Evolutionary conservation across 2,329 filamentous ascomycete genomes (phyloP).

Genomic region (Apiospora pterosperma): DNA sequence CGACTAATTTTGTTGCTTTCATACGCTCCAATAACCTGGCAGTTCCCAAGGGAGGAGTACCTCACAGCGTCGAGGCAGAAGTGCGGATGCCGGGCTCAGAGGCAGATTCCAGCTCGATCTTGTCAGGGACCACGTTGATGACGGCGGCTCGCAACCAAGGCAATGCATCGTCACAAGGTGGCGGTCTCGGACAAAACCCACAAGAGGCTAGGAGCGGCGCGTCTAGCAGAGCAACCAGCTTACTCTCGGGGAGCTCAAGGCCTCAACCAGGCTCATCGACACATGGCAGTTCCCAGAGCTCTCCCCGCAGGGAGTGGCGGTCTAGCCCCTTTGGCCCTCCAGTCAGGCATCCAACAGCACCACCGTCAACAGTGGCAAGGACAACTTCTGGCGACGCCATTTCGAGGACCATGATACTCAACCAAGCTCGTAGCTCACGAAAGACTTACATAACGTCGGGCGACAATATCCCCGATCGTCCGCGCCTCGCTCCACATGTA

Average conservation of each 20-base stretch:
- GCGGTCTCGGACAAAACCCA: constrained; percentile 11
- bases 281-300: not conserved
- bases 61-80: constrained; percentile 12
- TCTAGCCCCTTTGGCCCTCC: not conserved
- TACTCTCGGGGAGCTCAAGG: not conserved
- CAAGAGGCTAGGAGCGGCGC: not conserved
- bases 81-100: constrained; percentile 14
- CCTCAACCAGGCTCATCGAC: not conserved
- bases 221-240: not conserved
- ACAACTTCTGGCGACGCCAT: constrained; percentile 25
- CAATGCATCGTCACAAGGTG: not conserved
- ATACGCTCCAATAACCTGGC: constrained; percentile 56
- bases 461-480: constrained; percentile 37
- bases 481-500: constrained; percentile 45
- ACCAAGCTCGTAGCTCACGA: constrained; percentile 39
- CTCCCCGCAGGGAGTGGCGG: not conserved
- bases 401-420: constrained; percentile 40
- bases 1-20: constrained; percentile 56
- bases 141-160: constrained; percentile 11
- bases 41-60: constrained; percentile 23
- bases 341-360: constrained; percentile 14
- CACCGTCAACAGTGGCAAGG: constrained; percentile 11
- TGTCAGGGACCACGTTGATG: constrained; percentile 24
- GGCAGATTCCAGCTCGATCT: constrained; percentile 21
- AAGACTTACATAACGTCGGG: constrained; percentile 33